Evolutionary conservation across 495 filamentous ascomycete species (phyloP), one percentile per base, ranked within the genome.

Genomic region (Neurospora sp.): DNA sequence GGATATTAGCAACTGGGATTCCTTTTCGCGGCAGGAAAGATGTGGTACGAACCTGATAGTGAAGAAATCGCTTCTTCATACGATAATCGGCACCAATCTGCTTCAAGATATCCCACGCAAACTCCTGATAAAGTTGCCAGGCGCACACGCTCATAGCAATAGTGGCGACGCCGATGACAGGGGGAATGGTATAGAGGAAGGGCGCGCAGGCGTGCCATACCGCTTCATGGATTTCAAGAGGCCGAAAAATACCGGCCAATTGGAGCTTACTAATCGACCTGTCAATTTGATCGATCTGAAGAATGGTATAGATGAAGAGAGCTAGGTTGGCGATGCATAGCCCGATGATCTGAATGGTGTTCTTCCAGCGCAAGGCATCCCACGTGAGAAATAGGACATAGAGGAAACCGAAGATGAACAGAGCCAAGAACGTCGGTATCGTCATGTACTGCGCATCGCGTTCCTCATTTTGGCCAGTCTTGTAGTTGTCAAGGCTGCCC

Each of bases 71-170:
- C 82, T 95, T 90, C 88, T 97, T 98, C 91, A 99, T 93, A 76
- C 92, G 90, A 79, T 98, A 88, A 85, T 99, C 96, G 40, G 96
- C 96, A 79, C 93, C 96, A 83, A 99, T 98, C 81, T 97, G 94
- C 85, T 99, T 98, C 82, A 98, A 94, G 79, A 99, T 98, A 69
- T 94, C 96, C 96, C 96, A 99, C 4, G 96, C 94, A 81, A 99
- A 99, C 80, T 98, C 96, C 79, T 97, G 93, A 78, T 99, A 99
- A 11, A 99, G 86, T 83, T 97, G 96, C 90, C 94, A 97, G 6
- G 94, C 91, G 71, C 96, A 83, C 71, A 92, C 89, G 24, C 86
- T 85, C 85, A 98, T 89, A 69, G 90, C 78, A 28, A 94, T 42
- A 4, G 91, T 93, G 9, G 89, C 89, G 37, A 97, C 81, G 3